Evolutionary conservation across 306 rosid genomes (phyloP).

Genomic region (Prunus dulcis): DNA sequence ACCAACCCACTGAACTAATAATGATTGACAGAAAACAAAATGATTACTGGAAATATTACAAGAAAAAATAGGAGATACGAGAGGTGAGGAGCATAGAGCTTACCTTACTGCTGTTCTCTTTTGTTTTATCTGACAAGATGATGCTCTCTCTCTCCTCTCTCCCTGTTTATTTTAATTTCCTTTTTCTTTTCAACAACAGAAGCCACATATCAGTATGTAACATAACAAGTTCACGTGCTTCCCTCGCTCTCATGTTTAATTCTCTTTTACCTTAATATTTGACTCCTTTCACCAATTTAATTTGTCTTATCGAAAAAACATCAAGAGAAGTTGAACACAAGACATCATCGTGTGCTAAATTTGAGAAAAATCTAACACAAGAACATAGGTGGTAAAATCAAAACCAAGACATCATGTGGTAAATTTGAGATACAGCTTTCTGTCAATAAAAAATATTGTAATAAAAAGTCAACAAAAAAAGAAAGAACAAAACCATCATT

Average conservation of each 20-base stretch:
- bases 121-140: constrained; percentile 7
- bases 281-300: too few species aligned
- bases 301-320: too few species aligned
- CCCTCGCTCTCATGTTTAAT: not conserved
- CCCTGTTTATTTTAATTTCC: constrained; percentile 14
- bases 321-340: too few species aligned
- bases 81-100: constrained; percentile 8
- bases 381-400: too few species aligned
- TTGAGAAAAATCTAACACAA: too few species aligned
- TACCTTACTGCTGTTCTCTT: constrained; percentile 1
- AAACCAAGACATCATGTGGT: too few species aligned
- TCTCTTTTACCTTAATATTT: too few species aligned
- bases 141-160: constrained; percentile 12
- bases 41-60: not conserved
- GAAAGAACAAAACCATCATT: too few species aligned
- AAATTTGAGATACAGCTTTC: too few species aligned
- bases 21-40: not conserved
- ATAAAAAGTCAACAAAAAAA: too few species aligned
- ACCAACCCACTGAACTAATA: not conserved
- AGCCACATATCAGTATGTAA: not conserved
- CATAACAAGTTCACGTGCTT: not conserved
- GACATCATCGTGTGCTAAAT: too few species aligned
- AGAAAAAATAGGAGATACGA: not conserved
- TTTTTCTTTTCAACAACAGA: not conserved
- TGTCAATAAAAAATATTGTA: too few species aligned